Conservation (phyloP, 2,329 filamentous ascomycete species). For the Amauroascus niger region DNA sequence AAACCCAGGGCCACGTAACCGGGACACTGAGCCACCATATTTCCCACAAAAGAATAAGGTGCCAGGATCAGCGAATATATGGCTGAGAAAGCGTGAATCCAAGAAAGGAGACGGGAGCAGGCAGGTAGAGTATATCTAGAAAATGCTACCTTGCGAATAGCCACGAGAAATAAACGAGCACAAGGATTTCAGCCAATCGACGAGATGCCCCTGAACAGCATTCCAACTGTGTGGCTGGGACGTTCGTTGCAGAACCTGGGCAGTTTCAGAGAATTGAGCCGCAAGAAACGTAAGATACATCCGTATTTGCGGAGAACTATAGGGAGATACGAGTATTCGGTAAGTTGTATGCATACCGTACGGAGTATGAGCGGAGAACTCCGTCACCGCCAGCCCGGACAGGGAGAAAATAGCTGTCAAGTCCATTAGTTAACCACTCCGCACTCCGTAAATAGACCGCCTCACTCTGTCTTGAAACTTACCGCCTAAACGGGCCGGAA, state of each 20-base stretch:
- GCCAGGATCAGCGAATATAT: not conserved
- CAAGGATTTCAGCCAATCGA: not conserved
- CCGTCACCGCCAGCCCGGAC: no score
- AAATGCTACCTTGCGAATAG: no score
- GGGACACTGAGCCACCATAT: not conserved
- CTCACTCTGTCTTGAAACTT: not conserved
- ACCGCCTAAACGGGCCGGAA: not conserved
- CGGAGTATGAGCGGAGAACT: not conserved
- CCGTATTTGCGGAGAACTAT: no score
- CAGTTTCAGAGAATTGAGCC: not conserved
- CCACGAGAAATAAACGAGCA: no score
- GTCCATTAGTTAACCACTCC: no score
- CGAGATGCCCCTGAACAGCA: not conserved
- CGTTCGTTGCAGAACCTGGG: not conserved
- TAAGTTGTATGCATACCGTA: no score
- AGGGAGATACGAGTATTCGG: no score
- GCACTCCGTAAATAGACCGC: no score
- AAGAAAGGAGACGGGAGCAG: not conserved
- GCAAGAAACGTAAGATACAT: not conserved
- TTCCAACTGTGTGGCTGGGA: not conserved
- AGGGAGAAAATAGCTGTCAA: no score
- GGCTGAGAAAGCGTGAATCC: not conserved
- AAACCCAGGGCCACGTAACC: constrained; percentile 1
- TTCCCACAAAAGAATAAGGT: not conserved
- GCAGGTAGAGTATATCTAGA: no score